Base-by-base conservation (phyloP, 805 yeast species). In the Blastobotrys americana region DNA sequence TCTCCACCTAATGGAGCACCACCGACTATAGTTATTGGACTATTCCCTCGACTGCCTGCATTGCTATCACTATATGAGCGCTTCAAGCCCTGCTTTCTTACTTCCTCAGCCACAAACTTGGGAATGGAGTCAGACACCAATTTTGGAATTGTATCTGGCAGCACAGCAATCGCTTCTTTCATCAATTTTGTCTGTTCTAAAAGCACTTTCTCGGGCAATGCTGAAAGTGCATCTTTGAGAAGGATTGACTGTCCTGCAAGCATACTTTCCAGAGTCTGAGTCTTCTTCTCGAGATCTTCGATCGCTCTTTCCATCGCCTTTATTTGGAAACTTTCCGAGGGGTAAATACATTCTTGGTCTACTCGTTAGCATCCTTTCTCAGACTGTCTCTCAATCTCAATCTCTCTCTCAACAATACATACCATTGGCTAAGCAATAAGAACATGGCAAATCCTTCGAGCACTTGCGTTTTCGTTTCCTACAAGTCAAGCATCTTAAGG, bases 391-490 rank as follows among this genome's bases (percentile, higher is more conserved):
- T 8, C 13, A 8, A 25, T 25, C 31, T 8, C 13, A 25, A 13
- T 8, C 13, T 25, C 13, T 25, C 31, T 13, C 8, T 13, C 31
- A 8, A 25, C 31, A 25, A 25, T n/a, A 25, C 31, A 8, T 25
- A 25, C 31, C 33, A 39, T 18, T n/a, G 6, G 17, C 42, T 4
- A 10, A 17, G 21, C 42, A 39, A 6, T n/a, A 25, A 10, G 15
- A 10, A 17, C 42, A 39, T 25, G 42, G 42, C 5, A 23, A n/a
- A 3, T 16, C 21, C 18, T 39, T 39, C n/a, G 22, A 15, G 35
- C 42, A 39, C 18, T 39, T 39, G n/a, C 42, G 15, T 35, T 39
- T 39, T 22, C 27, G 23, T 15, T 18, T 23, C 21, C 42, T 28
- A 16, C 42, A 39, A 20, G 13, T 16, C 21, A 21, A 10, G 42